These are phyloP conservation scores for Annulohypoxylon bovei DNA, from an alignment of 495 filamentous ascomycete species.

Conservation along the genomic window DNA sequence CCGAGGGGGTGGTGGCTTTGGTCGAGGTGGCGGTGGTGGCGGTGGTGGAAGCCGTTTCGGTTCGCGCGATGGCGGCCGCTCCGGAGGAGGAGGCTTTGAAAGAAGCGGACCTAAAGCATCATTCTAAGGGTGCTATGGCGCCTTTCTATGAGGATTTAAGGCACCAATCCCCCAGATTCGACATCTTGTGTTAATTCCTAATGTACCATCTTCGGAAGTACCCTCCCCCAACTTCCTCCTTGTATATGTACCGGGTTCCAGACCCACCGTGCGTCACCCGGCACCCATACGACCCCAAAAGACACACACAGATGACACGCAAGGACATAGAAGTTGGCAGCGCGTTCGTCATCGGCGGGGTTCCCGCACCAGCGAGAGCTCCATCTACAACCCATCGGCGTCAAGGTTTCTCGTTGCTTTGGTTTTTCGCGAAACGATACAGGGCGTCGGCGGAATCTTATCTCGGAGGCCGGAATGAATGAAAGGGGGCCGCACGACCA, in stretches of 20 bases:
- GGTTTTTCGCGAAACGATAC: constrained; percentile 18
- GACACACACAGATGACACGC: constrained; percentile 5
- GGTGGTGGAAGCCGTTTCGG: constrained; percentile 37
- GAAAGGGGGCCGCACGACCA: constrained; percentile 16
- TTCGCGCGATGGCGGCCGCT: not conserved
- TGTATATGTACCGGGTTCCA: constrained; percentile 23
- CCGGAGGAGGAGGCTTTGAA: not conserved
- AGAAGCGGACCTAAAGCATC: not conserved
- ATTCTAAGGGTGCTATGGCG: constrained; percentile 10
- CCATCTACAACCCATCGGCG: constrained; percentile 16
- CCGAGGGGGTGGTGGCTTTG: constrained; percentile 15
- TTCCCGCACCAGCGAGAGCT: constrained; percentile 15
- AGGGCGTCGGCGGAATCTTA: constrained; percentile 28
- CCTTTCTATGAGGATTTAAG: not conserved
- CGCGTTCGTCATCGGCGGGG: constrained; percentile 11
- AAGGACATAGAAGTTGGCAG: constrained; percentile 14
- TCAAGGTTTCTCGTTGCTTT: constrained; percentile 36
- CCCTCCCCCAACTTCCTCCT: constrained; percentile 2
- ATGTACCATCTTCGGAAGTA: constrained; percentile 27
- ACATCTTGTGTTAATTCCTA: constrained; percentile 17
- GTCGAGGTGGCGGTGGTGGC: constrained; percentile 15
- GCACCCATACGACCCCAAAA: not conserved
- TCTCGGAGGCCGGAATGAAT: not conserved
- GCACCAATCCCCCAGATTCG: not conserved
- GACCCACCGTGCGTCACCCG: not conserved